A percentile compares a stretch with the other conserved stretches of the same genome.
Conservation (phyloP, 805 yeast species). For the Dipodascus geniculatus region DNA sequence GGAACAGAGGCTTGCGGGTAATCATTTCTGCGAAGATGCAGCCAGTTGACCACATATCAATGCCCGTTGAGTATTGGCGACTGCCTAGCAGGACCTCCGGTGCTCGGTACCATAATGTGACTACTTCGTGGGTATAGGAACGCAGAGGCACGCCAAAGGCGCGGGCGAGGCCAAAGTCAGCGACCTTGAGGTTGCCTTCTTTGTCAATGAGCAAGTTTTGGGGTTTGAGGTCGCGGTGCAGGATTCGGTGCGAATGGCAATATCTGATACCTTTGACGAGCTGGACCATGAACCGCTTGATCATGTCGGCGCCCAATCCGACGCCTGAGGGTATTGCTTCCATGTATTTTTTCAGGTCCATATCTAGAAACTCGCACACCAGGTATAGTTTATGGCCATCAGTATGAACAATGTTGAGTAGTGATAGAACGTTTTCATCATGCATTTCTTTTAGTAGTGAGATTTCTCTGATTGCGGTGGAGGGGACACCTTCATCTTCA, state of each 20-base stretch:
- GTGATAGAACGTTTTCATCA: constrained; percentile 84
- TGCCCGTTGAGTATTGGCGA: constrained; percentile 94
- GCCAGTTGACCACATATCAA: constrained; percentile 98
- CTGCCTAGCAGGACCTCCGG: constrained; percentile 96
- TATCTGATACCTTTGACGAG: constrained; percentile 81
- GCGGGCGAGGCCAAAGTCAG: constrained; percentile 91
- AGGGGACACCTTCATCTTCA: constrained; percentile 97
- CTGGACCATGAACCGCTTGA: constrained; percentile 87
- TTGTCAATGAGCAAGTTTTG: constrained; percentile 90
- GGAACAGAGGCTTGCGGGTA: constrained; percentile 86
- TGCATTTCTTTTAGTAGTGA: constrained; percentile 87
- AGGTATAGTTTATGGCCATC: constrained; percentile 85
- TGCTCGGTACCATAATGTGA: constrained; percentile 94
- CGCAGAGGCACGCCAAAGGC: constrained; percentile 96
- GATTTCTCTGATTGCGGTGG: constrained; percentile 94
- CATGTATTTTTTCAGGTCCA: constrained; percentile 94
- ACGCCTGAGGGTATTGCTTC: constrained; percentile 86
- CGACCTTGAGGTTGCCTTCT: constrained; percentile 85
- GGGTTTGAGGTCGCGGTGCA: constrained; percentile 94
- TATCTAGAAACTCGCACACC: constrained; percentile 87
- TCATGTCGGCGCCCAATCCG: constrained; percentile 81
- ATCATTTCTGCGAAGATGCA: constrained; percentile 98
- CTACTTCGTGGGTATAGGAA: constrained; percentile 96
- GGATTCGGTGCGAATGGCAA: constrained; percentile 87
- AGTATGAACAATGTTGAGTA: constrained; percentile 90